Conservation (phyloP, 2,329 filamentous ascomycete genomes). For the Pseudogymnoascus sp. region DNA sequence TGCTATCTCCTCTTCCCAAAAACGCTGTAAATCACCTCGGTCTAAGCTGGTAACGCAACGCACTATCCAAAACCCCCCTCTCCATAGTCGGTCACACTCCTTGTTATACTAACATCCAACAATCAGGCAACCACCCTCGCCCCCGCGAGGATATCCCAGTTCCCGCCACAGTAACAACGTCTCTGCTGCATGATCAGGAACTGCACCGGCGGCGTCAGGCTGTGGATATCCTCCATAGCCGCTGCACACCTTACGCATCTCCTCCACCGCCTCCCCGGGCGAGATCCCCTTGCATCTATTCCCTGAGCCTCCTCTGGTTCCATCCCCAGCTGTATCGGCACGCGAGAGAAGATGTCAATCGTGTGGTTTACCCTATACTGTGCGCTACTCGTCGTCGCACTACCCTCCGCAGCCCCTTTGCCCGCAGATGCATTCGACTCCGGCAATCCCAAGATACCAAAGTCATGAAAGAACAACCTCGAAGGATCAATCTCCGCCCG, state of each 20-base stretch:
- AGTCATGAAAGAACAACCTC: slow-evolving; percentile 29
- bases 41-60: not conserved
- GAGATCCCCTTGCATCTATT: slow-evolving; percentile 4
- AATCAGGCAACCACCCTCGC: slow-evolving; percentile 3
- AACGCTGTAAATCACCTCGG: not conserved
- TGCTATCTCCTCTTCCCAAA: not conserved
- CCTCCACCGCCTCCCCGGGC: slow-evolving; percentile 23
- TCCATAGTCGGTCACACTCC: not conserved
- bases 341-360: not conserved
- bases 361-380: not conserved
- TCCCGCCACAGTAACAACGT: slow-evolving; percentile 29
- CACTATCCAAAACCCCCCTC: not conserved
- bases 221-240: slow-evolving; percentile 30
- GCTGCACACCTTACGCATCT: slow-evolving; percentile 30
- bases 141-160: slow-evolving; percentile 24
- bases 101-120: not conserved
- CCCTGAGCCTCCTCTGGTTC: not conserved
- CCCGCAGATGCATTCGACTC: slow-evolving; percentile 22
- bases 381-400: not conserved
- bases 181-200: slow-evolving; percentile 31
- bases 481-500: slow-evolving; percentile 29
- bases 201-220: slow-evolving; percentile 25
- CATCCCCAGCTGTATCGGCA: not conserved
- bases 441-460: slow-evolving; percentile 24
- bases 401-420: not conserved